These are phyloP conservation scores for Colletotrichum tropicicola DNA, from an alignment of 2,329 filamentous ascomycete species.

Conservation along the genomic window DNA sequence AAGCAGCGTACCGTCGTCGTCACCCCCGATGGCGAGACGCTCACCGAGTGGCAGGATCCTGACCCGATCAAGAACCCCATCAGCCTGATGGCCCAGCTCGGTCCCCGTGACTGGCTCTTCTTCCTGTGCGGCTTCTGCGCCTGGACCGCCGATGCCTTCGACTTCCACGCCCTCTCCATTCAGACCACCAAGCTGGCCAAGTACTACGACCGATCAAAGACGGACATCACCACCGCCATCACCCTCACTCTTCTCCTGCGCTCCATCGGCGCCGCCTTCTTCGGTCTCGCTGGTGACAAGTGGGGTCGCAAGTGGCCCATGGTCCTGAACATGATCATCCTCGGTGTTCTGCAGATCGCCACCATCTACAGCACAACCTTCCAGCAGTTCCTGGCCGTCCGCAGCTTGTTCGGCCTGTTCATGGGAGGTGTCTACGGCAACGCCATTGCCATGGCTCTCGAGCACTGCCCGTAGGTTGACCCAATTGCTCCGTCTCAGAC, in stretches of 20 bases:
- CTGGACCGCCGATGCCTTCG: constrained; percentile 86
- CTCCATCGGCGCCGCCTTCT: constrained; percentile 78
- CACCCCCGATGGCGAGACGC: constrained; percentile 71
- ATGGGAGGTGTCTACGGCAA: constrained; percentile 87
- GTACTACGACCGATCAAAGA: constrained; percentile 61
- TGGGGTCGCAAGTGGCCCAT: constrained; percentile 88
- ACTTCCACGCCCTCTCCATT: constrained; percentile 83
- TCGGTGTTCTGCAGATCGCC: constrained; percentile 74
- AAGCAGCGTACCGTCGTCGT: constrained; percentile 75
- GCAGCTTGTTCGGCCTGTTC: constrained; percentile 78
- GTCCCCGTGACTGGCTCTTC: constrained; percentile 75
- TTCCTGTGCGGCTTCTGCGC: constrained; percentile 78
- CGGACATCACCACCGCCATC: constrained; percentile 78
- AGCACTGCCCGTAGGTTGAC: constrained; percentile 70
- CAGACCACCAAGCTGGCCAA: constrained; percentile 75
- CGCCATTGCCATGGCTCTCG: constrained; percentile 80
- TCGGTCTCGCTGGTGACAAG: constrained; percentile 81
- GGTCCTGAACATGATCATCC: constrained; percentile 80
- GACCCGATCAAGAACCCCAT: constrained; percentile 76
- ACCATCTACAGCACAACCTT: constrained; percentile 82
- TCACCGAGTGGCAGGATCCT: constrained; percentile 74
- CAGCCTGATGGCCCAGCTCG: constrained; percentile 71
- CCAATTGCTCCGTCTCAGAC: not conserved
- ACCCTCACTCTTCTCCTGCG: constrained; percentile 79
- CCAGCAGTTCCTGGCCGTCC: constrained; percentile 77